Base-by-base conservation (phyloP, 306 rosid species). In the Senna siamea region DNA sequence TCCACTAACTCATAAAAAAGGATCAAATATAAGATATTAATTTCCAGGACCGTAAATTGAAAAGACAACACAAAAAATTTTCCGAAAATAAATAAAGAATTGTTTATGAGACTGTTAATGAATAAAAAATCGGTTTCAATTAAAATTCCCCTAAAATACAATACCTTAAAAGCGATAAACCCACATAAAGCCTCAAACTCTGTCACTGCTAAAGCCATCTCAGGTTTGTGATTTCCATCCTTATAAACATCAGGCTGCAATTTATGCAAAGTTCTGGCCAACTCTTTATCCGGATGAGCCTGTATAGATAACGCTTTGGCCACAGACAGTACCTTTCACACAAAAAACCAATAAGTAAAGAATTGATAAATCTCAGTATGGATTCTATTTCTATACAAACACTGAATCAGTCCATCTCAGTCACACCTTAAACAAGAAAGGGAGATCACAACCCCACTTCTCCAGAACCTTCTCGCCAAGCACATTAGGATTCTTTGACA, bases 211-310 rank as follows among this genome's bases (percentile, higher is more conserved):
- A 89, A 57, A 51, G 97, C 90, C 97, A 91, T 91, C 72, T 91
- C 95, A 2, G 97, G 97, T 80, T 91, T 91, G 74, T 91, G 97
- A 82, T 89, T 91, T 7, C 69, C 90, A 73, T 91, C 97, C 82
- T 87, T 91, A 19, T 89, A 91, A 32, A 84, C 9, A 71, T 70
- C 66, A 17, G 97, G 97, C 3, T 59, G 82, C 47, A 78, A 65
- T 77, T 87, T 85, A 69, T 91, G 94, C 85, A 91, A 59, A 15
- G 52, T 19, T 67, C 70, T 89, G 2, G 97, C 97, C 71, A 85
- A 81, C 11, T 87, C 88, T 83, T 85, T 89, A 63, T 89, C 87
- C 4, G 94, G 97, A 55, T 91, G 94, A 50, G 97, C 97, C 75
- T 91, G 97, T 63, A 91, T 91, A 2, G 97, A 91, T 74, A 89